phyloP scores from a whole-genome alignment of 2,329 filamentous ascomycete genomes.

The Fusarium sp. region DNA sequence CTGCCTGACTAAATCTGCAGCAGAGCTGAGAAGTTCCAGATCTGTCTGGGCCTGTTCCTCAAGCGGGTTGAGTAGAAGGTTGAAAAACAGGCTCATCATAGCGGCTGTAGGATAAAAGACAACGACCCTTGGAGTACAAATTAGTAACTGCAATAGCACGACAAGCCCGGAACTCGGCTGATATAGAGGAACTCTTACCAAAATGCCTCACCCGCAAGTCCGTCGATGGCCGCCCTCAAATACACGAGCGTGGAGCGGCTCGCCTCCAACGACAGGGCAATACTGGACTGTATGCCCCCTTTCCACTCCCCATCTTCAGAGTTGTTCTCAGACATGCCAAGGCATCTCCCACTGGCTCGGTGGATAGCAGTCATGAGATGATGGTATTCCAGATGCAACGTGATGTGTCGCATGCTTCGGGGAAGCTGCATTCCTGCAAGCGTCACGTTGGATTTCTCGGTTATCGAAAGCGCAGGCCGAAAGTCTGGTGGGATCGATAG shows the following conservation, averaged over 20 bases:
- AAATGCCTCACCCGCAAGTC: constrained; percentile 60
- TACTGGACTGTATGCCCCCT: constrained; percentile 61
- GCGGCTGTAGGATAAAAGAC: constrained; percentile 69
- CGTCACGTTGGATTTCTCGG: constrained; percentile 39
- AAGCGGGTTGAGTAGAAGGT: constrained; percentile 62
- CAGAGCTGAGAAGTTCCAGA: constrained; percentile 57
- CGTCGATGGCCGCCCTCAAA: constrained; percentile 55
- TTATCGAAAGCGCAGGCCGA: constrained; percentile 61
- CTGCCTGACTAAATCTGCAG: constrained; percentile 57
- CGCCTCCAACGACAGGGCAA: constrained; percentile 65
- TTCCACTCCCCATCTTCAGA: constrained; percentile 50
- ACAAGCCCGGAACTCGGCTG: too few species aligned
- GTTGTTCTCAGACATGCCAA: not conserved
- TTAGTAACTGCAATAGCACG: too few species aligned
- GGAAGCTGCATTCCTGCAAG: constrained; percentile 42
- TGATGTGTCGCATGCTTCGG: constrained; percentile 60
- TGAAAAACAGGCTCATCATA: constrained; percentile 66
- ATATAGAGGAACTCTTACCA: constrained; percentile 52
- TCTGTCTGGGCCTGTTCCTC: constrained; percentile 58
- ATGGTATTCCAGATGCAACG: constrained; percentile 66
- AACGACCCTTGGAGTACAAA: constrained; percentile 55
- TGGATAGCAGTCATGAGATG: constrained; percentile 67
- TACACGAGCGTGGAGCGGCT: constrained; percentile 66
- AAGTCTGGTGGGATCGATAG: constrained; percentile 58
- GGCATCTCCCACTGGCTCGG: constrained; percentile 64